Percentiles rank a stretch among this genome's conserved stretches.
These are phyloP conservation scores for Kalmanozyma brasiliensis DNA, from an alignment of 1,284 basidiomycete species.

Conservation along the genomic window DNA sequence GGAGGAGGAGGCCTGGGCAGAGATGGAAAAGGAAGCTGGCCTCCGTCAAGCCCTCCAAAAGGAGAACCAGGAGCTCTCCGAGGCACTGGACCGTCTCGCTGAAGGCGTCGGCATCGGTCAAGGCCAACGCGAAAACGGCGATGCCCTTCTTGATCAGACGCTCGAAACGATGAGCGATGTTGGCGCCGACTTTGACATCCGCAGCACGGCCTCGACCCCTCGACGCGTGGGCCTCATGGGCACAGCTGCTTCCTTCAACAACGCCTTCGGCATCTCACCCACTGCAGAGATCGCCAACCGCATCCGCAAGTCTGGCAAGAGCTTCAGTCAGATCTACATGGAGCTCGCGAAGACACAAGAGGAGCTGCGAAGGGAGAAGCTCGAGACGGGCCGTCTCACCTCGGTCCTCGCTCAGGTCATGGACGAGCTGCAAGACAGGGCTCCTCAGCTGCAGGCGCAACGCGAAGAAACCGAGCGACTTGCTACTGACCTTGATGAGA, in stretches of 20 bases:
- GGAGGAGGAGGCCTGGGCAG: slow-evolving; percentile 75
- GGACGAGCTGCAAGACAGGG: slow-evolving; percentile 62
- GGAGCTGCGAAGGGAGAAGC: slow-evolving; percentile 78
- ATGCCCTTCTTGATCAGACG: slow-evolving; percentile 26
- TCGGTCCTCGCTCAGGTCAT: slow-evolving; percentile 61
- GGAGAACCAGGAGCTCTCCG: slow-evolving; percentile 64
- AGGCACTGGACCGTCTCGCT: slow-evolving; percentile 64
- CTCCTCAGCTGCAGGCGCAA: slow-evolving; percentile 62
- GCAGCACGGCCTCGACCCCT: slow-evolving; percentile 33
- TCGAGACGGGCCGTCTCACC: slow-evolving; percentile 56
- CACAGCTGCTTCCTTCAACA: slow-evolving; percentile 41
- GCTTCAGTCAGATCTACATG: slow-evolving; percentile 89
- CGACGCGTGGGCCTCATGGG: slow-evolving; percentile 31
- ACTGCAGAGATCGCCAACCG: slow-evolving; percentile 80
- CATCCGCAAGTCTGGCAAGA: slow-evolving; percentile 74
- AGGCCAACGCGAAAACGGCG: slow-evolving; percentile 43
- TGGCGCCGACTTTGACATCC: slow-evolving; percentile 28
- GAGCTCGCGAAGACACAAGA: slow-evolving; percentile 86
- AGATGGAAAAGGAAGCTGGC: slow-evolving; percentile 73
- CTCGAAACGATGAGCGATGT: slow-evolving; percentile 31
- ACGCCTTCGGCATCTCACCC: slow-evolving; percentile 69
- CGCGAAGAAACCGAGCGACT: slow-evolving; percentile 63
- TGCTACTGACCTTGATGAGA: slow-evolving; percentile 51
- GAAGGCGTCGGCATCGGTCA: slow-evolving; percentile 61
- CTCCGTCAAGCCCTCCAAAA: slow-evolving; percentile 69